Evolutionary conservation across 257 asterid species (phyloP), one percentile per base, ranked within the genome.

Genomic region (Fraxinus americana): DNA sequence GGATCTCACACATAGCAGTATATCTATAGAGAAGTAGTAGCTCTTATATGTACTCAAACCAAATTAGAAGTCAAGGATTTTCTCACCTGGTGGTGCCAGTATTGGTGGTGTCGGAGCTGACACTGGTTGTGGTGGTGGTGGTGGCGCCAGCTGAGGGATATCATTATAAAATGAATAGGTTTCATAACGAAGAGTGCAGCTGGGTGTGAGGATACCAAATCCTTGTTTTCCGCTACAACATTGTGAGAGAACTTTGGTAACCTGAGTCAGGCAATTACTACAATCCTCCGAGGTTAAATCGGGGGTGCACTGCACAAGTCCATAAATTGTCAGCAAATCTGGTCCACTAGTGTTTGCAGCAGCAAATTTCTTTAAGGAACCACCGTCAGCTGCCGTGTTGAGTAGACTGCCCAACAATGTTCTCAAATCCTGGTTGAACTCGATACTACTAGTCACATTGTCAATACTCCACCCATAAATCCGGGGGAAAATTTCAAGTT

Each of bases 261-360:
- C 14, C 39, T 4, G 0, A 1, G 2, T n/a, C 74, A 82, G 74
- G 76, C 88, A 85, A 2, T 14, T 3, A 16, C 30, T 2, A 75
- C 86, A 85, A 1, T 79, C 76, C 0, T 30, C 71, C 21, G 76
- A 3, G 0, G 78, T 72, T 17, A 84, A 73, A 25, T 85, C 88
- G 4, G 86, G 88, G 9, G 76, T 48, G 45, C 88, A 85, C 81
- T 85, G 86, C 48, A 32, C 79, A 69, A 85, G 45, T 13, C 50
- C 83, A 70, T 67, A 76, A 32, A 82, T 43, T 43, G 17, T 48
- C n/a, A 12, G 4, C 19, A 48, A 4, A 48, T 48, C 21, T 0
- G 57, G 57, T 48, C 57, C 57, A 48, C 21, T 48, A 7, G n/a
- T 4, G 7, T 14, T 48, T 4, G n/a, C 57, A 14, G 57, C 57